Conservation (phyloP, 2,329 filamentous ascomycete genomes). For the Penicillium sp. region DNA sequence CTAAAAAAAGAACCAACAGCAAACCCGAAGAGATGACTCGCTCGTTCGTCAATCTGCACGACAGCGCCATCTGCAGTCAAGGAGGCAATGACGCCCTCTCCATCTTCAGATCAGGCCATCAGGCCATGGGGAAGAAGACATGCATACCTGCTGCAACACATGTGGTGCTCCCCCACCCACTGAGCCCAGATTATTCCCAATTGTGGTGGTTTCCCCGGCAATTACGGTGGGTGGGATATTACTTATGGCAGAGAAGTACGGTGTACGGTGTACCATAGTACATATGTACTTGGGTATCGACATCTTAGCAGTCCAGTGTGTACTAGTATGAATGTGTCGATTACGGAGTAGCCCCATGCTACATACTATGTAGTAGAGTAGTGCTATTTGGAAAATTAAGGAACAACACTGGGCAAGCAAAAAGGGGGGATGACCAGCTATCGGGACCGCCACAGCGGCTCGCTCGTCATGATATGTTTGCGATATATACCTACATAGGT, state of each 20-base stretch:
- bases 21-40: slow-evolving; percentile 13
- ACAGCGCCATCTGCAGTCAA: slow-evolving; percentile 5
- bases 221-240: background rate
- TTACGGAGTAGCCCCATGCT: too few relatives aligned
- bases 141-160: background rate
- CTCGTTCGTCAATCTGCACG: slow-evolving; percentile 9
- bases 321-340: too few relatives aligned
- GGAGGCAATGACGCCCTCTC: slow-evolving; percentile 4
- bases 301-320: too few relatives aligned
- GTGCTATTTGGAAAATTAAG: background rate
- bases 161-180: background rate
- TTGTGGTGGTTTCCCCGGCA: background rate
- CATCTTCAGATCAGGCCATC: background rate
- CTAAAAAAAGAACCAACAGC: slow-evolving; percentile 30
- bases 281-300: too few relatives aligned
- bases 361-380: too few relatives aligned
- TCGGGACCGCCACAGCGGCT: background rate
- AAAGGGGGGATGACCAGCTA: background rate
- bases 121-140: background rate
- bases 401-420: background rate
- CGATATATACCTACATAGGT: background rate
- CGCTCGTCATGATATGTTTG: background rate
- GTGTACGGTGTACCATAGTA: background rate
- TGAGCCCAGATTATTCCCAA: background rate
- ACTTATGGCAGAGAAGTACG: background rate